These are phyloP conservation scores for Tricholoma sp. DNA, from an alignment of 768 basidiomycete genomes.

Conservation along the genomic window DNA sequence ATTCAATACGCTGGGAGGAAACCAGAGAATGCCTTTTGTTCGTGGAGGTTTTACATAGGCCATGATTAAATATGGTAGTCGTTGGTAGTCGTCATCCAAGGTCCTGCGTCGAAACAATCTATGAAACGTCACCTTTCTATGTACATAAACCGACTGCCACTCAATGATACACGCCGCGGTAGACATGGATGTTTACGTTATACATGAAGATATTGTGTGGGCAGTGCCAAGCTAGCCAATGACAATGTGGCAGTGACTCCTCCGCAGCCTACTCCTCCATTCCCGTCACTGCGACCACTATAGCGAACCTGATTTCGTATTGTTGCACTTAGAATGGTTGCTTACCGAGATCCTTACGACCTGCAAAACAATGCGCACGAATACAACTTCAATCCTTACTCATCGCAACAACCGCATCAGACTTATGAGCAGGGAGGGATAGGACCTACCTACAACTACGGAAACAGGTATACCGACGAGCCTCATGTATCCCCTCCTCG, in stretches of 20 bases:
- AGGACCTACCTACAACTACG: slow-evolving; percentile 24
- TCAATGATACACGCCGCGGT: no score
- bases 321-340: slow-evolving; percentile 29
- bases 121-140: background rate
- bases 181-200: no score
- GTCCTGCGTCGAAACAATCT: background rate
- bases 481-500: slow-evolving; percentile 25
- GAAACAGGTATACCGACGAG: slow-evolving; percentile 35
- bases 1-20: slow-evolving; percentile 19
- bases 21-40: slow-evolving; percentile 53
- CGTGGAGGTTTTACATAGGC: slow-evolving; percentile 13
- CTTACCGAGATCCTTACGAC: slow-evolving; percentile 52
- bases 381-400: slow-evolving; percentile 43
- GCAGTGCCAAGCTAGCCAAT: background rate
- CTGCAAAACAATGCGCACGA: slow-evolving; percentile 27
- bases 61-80: background rate
- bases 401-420: slow-evolving; percentile 36
- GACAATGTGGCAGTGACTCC: background rate
- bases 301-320: background rate
- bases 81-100: background rate
- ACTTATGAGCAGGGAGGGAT: slow-evolving; percentile 48
- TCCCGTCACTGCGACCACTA: background rate
- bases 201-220: no score
- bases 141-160: no score
- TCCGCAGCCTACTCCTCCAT: background rate